Percentiles rank a stretch among this genome's conserved stretches.
Evolutionary conservation across 75 land plant genomes (phyloP).

Genomic region (Cryptomeria japonica): DNA sequence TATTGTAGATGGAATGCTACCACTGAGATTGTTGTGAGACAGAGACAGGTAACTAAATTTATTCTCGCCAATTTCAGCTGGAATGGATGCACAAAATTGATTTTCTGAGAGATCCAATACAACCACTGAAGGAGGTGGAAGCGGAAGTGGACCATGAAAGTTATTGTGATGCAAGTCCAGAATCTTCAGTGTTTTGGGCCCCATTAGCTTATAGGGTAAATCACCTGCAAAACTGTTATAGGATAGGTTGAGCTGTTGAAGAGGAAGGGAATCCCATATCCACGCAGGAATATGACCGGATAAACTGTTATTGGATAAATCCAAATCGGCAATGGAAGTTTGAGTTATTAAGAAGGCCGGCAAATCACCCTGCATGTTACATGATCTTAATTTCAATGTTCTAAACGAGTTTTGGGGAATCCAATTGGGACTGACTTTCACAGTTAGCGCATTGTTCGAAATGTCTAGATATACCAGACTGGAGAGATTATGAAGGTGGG

Average conservation of each 20-base stretch:
- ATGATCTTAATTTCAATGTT: no score
- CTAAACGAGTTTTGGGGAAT: no score
- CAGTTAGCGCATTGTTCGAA: no score
- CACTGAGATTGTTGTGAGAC: conserved; percentile 31
- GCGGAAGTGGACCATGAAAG: not conserved
- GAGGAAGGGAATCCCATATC: not conserved
- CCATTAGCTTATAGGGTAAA: not conserved
- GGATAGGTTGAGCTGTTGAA: conserved; percentile 2
- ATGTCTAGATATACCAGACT: no score
- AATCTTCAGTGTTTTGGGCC: conserved; percentile 1
- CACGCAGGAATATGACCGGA: not conserved
- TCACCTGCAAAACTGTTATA: not conserved
- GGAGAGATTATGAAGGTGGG: no score
- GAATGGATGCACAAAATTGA: conserved; percentile 17
- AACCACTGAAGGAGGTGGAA: not conserved
- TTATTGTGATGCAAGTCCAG: conserved; percentile 2
- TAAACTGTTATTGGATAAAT: no score
- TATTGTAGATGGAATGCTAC: conserved; percentile 39
- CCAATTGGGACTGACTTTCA: no score
- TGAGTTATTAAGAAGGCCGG: no score
- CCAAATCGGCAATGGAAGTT: no score
- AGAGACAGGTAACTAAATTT: conserved; percentile 21
- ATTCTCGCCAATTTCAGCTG: not conserved
- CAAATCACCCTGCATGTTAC: no score
- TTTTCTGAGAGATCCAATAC: conserved; percentile 41